A percentile compares a stretch with the other conserved stretches of the same genome.
Conservation (phyloP, 495 filamentous ascomycete species). For the Annulohypoxylon bovei region DNA sequence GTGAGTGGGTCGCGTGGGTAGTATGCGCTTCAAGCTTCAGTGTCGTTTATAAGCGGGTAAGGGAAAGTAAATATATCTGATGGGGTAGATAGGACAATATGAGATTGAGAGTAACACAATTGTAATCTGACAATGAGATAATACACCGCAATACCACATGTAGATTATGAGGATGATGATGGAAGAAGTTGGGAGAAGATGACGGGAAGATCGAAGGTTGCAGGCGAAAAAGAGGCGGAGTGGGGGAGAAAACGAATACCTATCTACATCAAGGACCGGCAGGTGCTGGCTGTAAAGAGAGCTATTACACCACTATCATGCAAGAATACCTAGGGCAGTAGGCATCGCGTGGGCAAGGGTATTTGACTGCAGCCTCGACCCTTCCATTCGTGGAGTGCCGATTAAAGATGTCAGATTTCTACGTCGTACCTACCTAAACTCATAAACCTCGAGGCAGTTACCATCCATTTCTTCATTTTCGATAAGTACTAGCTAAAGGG, state of each 20-base stretch:
- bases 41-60: constrained; percentile 8
- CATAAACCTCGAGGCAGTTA: neutral
- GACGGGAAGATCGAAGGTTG: constrained; percentile 16
- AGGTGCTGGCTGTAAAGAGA: neutral
- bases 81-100: neutral
- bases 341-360: constrained; percentile 19
- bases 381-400: constrained; percentile 13
- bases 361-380: constrained; percentile 16
- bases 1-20: constrained; percentile 6
- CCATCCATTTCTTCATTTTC: neutral
- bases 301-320: constrained; percentile 1
- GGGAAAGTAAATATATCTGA: neutral
- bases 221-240: constrained; percentile 10
- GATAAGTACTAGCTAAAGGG: neutral
- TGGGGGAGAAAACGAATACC: constrained; percentile 18
- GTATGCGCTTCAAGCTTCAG: constrained; percentile 16
- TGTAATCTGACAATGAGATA: neutral
- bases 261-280: neutral
- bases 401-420: constrained; percentile 12
- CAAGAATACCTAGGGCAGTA: constrained; percentile 10
- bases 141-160: neutral
- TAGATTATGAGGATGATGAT: neutral
- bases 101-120: neutral
- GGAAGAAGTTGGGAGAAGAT: constrained; percentile 17
- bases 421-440: neutral